phyloP scores from a whole-genome alignment of 2,329 filamentous ascomycete genomes.

The Alternaria solani region DNA sequence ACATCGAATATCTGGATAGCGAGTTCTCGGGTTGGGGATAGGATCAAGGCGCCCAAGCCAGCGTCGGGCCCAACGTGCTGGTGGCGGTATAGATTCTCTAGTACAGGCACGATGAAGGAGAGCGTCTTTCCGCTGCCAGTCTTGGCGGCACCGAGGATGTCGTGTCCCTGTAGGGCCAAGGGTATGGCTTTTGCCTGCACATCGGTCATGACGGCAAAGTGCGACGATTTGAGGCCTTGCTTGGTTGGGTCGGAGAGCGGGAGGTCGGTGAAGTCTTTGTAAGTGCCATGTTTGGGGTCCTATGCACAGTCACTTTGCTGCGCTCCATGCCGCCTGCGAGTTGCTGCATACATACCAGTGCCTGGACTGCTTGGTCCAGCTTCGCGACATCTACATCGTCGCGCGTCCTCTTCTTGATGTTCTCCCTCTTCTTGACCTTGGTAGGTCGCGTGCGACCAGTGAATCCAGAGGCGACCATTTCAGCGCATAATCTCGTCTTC shows the following conservation, averaged over 20 bases:
- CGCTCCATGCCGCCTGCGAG: not conserved
- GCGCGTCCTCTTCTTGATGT: conserved; percentile 62
- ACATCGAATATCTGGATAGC: conserved; percentile 98
- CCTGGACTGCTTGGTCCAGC: conserved; percentile 54
- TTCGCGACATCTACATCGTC: conserved; percentile 59
- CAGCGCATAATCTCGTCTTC: conserved; percentile 17
- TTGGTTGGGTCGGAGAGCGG: conserved; percentile 84
- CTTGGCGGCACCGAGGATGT: conserved; percentile 93
- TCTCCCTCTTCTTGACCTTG: conserved; percentile 66
- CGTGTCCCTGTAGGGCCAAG: conserved; percentile 80
- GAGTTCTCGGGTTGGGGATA: conserved; percentile 92
- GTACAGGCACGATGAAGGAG: conserved; percentile 87
- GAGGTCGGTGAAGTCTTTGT: conserved; percentile 79
- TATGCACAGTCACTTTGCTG: conserved; percentile 38
- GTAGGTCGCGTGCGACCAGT: conserved; percentile 58
- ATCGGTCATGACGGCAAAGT: conserved; percentile 90
- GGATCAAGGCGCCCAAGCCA: conserved; percentile 88
- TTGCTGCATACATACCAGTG: conserved; percentile 44
- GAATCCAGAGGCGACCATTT: conserved; percentile 42
- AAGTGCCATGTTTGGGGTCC: conserved; percentile 67
- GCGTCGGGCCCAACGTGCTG: conserved; percentile 88
- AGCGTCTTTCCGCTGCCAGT: conserved; percentile 96
- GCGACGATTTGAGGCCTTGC: conserved; percentile 80
- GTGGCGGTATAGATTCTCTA: conserved; percentile 89
- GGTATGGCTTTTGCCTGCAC: conserved; percentile 92